phyloP scores from a whole-genome alignment of 352 stramenopile genomes.

The Pythium sukuiense region DNA sequence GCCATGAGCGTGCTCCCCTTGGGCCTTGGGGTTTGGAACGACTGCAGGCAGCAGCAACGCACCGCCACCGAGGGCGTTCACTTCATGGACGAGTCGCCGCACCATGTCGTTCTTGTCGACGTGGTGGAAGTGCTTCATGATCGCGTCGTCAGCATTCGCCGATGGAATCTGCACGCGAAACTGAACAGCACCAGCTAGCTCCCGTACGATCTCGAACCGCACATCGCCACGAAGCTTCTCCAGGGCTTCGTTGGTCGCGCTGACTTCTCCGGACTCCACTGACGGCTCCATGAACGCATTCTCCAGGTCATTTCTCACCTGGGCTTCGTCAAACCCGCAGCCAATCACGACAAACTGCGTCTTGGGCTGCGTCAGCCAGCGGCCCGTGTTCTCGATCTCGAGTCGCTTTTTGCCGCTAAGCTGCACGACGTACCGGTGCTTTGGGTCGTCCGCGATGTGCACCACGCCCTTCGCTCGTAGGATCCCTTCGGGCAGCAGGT shows the following conservation, averaged over 20 bases:
- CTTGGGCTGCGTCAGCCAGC: conserved; percentile 58
- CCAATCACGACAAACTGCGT: conserved; percentile 78
- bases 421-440: conserved; percentile 66
- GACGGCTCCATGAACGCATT: conserved; percentile 24
- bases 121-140: conserved; percentile 74
- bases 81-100: conserved; percentile 49
- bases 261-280: conserved; percentile 10
- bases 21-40: not conserved
- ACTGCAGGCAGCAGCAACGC: conserved; percentile 35
- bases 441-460: conserved; percentile 57
- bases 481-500: conserved; percentile 34
- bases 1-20: conserved; percentile 13
- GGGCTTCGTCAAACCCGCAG: conserved; percentile 36
- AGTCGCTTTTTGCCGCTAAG: conserved; percentile 67
- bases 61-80: conserved; percentile 55
- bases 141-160: conserved; percentile 50
- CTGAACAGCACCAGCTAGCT: conserved; percentile 29
- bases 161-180: conserved; percentile 59
- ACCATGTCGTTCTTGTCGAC: conserved; percentile 75
- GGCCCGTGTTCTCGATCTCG: conserved; percentile 60
- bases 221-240: conserved; percentile 40
- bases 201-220: conserved; percentile 43
- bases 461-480: conserved; percentile 69
- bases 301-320: conserved; percentile 35
- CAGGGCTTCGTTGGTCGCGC: conserved; percentile 22